phyloP scores from a whole-genome alignment of 805 yeast species.

The Candida peoriensis region DNA sequence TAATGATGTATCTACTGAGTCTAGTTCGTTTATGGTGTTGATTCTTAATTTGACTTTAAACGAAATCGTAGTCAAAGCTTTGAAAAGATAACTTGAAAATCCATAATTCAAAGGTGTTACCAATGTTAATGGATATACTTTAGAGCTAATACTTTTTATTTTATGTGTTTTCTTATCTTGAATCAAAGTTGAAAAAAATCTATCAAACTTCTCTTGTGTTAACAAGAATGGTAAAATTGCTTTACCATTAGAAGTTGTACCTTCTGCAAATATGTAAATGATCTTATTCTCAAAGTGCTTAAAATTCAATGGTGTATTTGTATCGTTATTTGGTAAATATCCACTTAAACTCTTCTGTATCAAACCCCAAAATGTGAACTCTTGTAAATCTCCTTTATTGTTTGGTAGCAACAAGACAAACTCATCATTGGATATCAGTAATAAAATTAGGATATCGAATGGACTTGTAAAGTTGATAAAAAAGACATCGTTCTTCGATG shows the following conservation, averaged over 20 bases:
- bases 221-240: constrained; percentile 57
- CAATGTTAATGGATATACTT: constrained; percentile 24
- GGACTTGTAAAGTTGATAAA: constrained; percentile 46
- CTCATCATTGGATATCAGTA: constrained; percentile 23
- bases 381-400: constrained; percentile 25
- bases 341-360: constrained; percentile 23
- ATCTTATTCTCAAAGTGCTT: constrained; percentile 32
- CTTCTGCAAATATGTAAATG: constrained; percentile 65
- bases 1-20: constrained; percentile 20
- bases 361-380: constrained; percentile 26
- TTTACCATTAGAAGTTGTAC: constrained; percentile 81
- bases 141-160: constrained; percentile 25
- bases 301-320: constrained; percentile 10
- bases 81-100: constrained; percentile 13
- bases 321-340: background rate
- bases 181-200: constrained; percentile 9
- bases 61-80: constrained; percentile 17
- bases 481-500: constrained; percentile 34
- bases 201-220: constrained; percentile 16
- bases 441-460: constrained; percentile 38
- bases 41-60: constrained; percentile 23
- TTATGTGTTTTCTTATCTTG: constrained; percentile 3
- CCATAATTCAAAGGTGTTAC: constrained; percentile 27
- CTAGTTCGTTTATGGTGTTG: constrained; percentile 16
- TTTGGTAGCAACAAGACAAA: constrained; percentile 33